phyloP scores from a whole-genome alignment of 106 monocot genomes.

The Gastrodia elata region DNA sequence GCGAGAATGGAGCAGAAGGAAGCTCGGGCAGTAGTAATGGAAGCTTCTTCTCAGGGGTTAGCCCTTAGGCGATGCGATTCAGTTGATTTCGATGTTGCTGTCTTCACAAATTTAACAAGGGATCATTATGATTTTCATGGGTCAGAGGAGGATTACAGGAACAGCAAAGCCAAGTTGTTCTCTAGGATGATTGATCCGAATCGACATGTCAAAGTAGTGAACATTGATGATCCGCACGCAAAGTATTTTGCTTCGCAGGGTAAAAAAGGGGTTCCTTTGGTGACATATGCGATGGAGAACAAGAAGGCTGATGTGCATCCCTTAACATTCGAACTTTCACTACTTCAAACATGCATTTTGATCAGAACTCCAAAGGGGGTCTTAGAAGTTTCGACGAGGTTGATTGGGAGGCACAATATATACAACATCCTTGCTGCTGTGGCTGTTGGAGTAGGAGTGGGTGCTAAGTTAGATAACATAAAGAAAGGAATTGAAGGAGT shows the following conservation, averaged over 20 bases:
- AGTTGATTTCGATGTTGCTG: conserved; percentile 17
- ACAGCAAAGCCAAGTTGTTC: conserved; percentile 23
- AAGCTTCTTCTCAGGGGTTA: conserved; percentile 24
- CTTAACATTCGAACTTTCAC: conserved; percentile 14
- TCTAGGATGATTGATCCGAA: conserved; percentile 20
- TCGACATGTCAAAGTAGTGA: conserved; percentile 16
- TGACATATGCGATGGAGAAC: conserved; percentile 25
- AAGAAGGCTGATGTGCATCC: conserved; percentile 19
- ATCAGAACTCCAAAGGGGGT: conserved; percentile 16
- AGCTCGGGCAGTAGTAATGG: conserved; percentile 18
- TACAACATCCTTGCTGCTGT: conserved; percentile 26
- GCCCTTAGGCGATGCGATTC: conserved; percentile 21
- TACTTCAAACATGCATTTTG: conserved; percentile 11
- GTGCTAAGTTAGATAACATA: conserved; percentile 14
- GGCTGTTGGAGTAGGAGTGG: conserved; percentile 20
- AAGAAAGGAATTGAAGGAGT: conserved; percentile 18
- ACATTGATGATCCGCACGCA: conserved; percentile 22
- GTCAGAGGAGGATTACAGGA: conserved; percentile 21
- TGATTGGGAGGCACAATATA: conserved; percentile 25
- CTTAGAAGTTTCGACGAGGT: conserved; percentile 22
- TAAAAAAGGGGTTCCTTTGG: conserved; percentile 13
- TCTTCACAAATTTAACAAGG: conserved; percentile 23
- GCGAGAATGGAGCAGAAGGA: conserved; percentile 17
- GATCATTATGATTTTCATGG: conserved; percentile 27
- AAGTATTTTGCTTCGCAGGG: conserved; percentile 13